Evolutionary conservation across 2,329 filamentous ascomycete genomes (phyloP).

Genomic region (Zopfia rhizophila): DNA sequence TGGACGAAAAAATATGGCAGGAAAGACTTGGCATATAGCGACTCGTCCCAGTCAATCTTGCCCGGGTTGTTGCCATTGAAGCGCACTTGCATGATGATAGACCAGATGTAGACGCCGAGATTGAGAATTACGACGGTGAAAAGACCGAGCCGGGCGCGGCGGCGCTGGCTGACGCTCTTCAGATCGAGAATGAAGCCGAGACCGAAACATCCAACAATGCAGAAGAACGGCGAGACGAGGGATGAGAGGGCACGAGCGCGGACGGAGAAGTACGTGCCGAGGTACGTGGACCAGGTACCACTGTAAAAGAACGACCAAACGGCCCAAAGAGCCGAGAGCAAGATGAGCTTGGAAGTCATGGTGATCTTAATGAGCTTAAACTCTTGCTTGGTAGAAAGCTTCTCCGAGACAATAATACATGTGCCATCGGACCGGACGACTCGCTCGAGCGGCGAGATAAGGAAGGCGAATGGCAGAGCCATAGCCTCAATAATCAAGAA

Average conservation of each 20-base stretch:
- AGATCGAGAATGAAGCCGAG: constrained; percentile 69
- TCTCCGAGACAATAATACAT: constrained; percentile 54
- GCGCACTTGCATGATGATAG: constrained; percentile 58
- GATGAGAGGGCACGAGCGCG: constrained; percentile 58
- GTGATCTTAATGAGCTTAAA: constrained; percentile 54
- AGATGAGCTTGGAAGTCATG: constrained; percentile 50
- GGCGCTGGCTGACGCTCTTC: constrained; percentile 70
- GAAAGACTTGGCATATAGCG: constrained; percentile 55
- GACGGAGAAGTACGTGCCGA: constrained; percentile 58
- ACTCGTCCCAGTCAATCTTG: constrained; percentile 60
- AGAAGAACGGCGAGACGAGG: constrained; percentile 61
- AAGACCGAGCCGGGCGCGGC: constrained; percentile 59
- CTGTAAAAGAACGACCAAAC: constrained; percentile 62
- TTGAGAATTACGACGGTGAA: constrained; percentile 59
- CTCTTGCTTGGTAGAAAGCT: constrained; percentile 52
- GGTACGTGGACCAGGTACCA: constrained; percentile 59
- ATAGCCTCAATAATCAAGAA: constrained; percentile 61
- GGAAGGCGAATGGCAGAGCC: constrained; percentile 58
- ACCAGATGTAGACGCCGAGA: constrained; percentile 62
- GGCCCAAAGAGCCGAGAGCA: constrained; percentile 56
- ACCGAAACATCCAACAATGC: constrained; percentile 62
- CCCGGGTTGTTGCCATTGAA: constrained; percentile 55
- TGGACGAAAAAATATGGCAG: constrained; percentile 62
- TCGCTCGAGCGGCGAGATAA: constrained; percentile 58
- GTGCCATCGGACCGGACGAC: constrained; percentile 60